Conservation (phyloP, 495 filamentous ascomycete species). For the Hyaloscypha finlandica region DNA sequence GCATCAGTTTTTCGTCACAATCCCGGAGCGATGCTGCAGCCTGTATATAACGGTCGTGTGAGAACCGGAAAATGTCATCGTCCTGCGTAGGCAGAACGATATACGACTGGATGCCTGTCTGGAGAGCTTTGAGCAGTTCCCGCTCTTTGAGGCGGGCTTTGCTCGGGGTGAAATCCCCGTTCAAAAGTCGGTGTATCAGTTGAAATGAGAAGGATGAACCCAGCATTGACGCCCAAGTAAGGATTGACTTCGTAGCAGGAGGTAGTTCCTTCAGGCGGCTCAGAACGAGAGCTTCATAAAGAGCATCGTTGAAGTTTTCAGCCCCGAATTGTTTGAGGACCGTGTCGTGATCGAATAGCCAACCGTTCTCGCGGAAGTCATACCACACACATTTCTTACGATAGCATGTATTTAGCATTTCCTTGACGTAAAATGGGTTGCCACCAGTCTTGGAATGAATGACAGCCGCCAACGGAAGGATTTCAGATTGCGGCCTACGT, state of each 20-base stretch:
- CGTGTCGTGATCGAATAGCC: conserved; percentile 78
- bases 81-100: conserved; percentile 72
- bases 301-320: conserved; percentile 65
- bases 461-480: conserved; percentile 64
- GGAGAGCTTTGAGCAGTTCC: conserved; percentile 70
- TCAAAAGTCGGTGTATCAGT: conserved; percentile 71
- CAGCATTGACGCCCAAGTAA: conserved; percentile 80
- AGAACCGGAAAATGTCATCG: conserved; percentile 75
- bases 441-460: conserved; percentile 79
- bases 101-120: conserved; percentile 73
- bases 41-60: conserved; percentile 79
- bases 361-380: conserved; percentile 72
- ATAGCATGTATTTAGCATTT: conserved; percentile 84
- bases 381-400: conserved; percentile 85
- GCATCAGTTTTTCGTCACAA: conserved; percentile 73
- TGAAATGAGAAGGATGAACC: conserved; percentile 79
- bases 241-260: conserved; percentile 64
- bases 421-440: conserved; percentile 84
- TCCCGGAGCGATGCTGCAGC: conserved; percentile 68
- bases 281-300: conserved; percentile 76
- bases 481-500: conserved; percentile 57
- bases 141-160: conserved; percentile 35
- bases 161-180: conserved; percentile 59
- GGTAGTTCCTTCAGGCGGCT: conserved; percentile 76
- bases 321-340: conserved; percentile 83